Percentiles rank a stretch among this genome's conserved stretches.
These are phyloP conservation scores for Phtheirospermum japonicum DNA, from an alignment of 257 asterid species.

Conservation along the genomic window DNA sequence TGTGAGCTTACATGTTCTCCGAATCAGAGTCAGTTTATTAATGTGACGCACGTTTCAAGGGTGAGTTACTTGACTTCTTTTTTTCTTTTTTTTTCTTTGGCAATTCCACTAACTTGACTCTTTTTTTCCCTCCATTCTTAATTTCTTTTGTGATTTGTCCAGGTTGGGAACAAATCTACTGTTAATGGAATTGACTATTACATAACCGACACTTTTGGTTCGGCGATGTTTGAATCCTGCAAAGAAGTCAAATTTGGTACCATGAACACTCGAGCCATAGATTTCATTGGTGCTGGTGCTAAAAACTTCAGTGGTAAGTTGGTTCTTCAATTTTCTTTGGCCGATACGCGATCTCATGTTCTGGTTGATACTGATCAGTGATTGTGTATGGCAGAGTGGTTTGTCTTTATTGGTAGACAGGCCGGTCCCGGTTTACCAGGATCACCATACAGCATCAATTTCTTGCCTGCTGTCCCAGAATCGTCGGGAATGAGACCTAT, in stretches of 20 bases:
- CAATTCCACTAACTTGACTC: background rate
- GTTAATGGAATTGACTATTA: conserved; percentile 80
- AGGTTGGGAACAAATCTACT: conserved; percentile 67
- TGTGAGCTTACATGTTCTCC: conserved; percentile 99
- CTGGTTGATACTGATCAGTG: conserved; percentile 26
- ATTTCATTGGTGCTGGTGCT: conserved; percentile 97
- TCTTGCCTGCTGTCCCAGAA: conserved; percentile 61
- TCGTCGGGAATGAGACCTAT: conserved; percentile 82
- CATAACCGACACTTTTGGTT: conserved; percentile 73
- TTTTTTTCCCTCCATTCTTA: background rate
- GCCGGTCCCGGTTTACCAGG: conserved; percentile 79
- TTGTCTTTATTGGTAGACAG: conserved; percentile 67
- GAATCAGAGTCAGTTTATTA: conserved; percentile 92
- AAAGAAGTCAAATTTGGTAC: conserved; percentile 97
- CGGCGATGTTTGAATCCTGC: conserved; percentile 87
- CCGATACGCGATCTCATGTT: conserved; percentile 12
- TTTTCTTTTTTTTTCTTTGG: background rate
- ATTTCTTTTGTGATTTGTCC: conserved; percentile 25
- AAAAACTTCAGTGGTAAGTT: conserved; percentile 65
- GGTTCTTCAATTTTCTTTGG: background rate
- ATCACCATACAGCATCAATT: conserved; percentile 86
- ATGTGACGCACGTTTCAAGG: conserved; percentile 76
- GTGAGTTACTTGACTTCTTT: conserved; percentile 43
- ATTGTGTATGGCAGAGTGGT: conserved; percentile 75
- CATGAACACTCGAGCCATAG: conserved; percentile 94